phyloP scores from a whole-genome alignment of 495 filamentous ascomycete genomes.

The Trichocladium antarcticum region DNA sequence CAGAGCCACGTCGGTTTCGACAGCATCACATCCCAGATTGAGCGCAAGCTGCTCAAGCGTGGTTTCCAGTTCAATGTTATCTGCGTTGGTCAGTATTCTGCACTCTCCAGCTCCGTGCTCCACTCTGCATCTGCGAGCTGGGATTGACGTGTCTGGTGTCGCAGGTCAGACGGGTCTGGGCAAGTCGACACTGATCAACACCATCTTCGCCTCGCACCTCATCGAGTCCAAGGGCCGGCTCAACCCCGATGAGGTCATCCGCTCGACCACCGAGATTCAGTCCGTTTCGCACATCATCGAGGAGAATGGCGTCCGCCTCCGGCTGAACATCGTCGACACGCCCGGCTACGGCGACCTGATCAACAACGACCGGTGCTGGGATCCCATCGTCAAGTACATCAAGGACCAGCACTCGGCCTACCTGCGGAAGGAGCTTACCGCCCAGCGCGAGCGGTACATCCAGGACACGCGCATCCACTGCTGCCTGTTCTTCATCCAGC shows the following conservation, averaged over 20 bases:
- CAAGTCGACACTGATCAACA: constrained; percentile 99
- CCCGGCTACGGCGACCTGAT: constrained; percentile 97
- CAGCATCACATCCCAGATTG: constrained; percentile 96
- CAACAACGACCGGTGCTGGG: constrained; percentile 99
- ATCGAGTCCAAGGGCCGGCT: constrained; percentile 97
- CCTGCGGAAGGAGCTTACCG: constrained; percentile 98
- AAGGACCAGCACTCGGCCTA: constrained; percentile 99
- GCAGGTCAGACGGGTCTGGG: constrained; percentile 95
- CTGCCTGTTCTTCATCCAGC: constrained; percentile 99
- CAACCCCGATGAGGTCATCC: constrained; percentile 80
- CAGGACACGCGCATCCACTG: constrained; percentile 99
- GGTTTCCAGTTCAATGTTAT: constrained; percentile 99
- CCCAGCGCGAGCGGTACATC: constrained; percentile 97
- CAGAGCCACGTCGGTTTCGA: constrained; percentile 98
- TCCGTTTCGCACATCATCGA: constrained; percentile 97
- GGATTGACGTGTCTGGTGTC: constrained; percentile 32
- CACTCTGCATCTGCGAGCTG: constrained; percentile 10
- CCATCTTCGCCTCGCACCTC: constrained; percentile 98
- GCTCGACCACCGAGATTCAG: constrained; percentile 95
- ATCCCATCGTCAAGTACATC: constrained; percentile 99
- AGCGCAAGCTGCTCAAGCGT: constrained; percentile 98
- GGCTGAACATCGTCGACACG: constrained; percentile 94
- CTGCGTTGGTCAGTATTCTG: constrained; percentile 75
- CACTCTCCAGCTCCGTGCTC: constrained; percentile 2
- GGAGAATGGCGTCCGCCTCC: constrained; percentile 96